phyloP scores from a whole-genome alignment of 2,329 filamentous ascomycete species.

The Penicillium italicum region DNA sequence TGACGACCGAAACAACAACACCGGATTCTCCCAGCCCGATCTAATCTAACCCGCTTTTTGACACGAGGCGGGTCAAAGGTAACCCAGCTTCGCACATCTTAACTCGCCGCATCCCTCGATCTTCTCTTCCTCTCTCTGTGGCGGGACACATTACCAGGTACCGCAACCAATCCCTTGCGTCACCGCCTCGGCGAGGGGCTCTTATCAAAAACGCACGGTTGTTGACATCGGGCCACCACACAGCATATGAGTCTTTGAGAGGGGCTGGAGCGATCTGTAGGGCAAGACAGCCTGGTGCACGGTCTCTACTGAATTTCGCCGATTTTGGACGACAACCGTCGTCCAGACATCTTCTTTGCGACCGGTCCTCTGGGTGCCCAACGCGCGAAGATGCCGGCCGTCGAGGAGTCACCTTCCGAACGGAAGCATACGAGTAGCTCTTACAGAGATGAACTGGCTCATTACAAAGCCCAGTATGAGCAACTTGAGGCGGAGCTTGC shows the following conservation, averaged over 20 bases:
- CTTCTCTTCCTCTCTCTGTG: constrained; percentile 7
- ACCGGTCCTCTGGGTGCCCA: constrained; percentile 19
- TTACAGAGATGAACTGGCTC: constrained; percentile 72
- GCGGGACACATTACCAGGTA: constrained; percentile 19
- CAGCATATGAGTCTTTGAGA: constrained; percentile 18
- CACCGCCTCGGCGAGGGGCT: constrained; percentile 36
- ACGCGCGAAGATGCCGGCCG: constrained; percentile 37
- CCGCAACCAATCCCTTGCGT: constrained; percentile 28
- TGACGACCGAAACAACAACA: constrained; percentile 28
- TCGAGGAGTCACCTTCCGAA: constrained; percentile 38
- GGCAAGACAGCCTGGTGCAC: constrained; percentile 6
- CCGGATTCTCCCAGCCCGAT: constrained; percentile 16
- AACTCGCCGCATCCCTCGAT: constrained; percentile 2
- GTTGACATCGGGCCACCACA: constrained; percentile 15
- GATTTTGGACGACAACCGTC: constrained; percentile 8
- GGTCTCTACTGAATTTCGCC: constrained; percentile 1
- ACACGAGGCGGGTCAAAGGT: constrained; percentile 12
- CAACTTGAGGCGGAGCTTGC: constrained; percentile 84
- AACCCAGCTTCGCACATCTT: constrained; percentile 2
- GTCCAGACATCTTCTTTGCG: constrained; percentile 14
- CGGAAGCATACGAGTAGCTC: constrained; percentile 40
- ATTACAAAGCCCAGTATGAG: constrained; percentile 96
- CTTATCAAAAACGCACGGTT: constrained; percentile 25
- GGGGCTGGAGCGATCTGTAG: constrained; percentile 3
- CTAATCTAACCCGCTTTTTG: constrained; percentile 24